Base-by-base conservation (phyloP, 1,284 basidiomycete species). In the Rhodotorula sp. region DNA sequence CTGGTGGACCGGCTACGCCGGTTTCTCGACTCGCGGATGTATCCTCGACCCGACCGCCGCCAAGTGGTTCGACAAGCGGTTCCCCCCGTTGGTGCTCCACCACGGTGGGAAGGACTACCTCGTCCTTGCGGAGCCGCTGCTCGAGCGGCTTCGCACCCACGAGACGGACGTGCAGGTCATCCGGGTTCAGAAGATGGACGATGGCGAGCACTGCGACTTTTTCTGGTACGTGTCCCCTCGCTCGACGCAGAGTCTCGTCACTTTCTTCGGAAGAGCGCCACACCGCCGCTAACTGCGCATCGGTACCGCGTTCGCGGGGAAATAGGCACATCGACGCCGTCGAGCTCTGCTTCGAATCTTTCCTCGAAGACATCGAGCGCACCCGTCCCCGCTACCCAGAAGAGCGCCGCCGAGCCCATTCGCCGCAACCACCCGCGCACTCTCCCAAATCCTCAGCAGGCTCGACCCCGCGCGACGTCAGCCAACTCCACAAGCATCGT, bases 11-110 rank as follows among this genome's bases (percentile, higher is more conserved):
- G 87, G 87, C 16, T 84, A 85, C 77, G 61, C 61, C 23, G 61
- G 61, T 31, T 62, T 62, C 31, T 62, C 61, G 85, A 84, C 75
- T 87, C 82, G 87, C 43, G 85, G 86, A 66, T 87, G 87, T 73
- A 84, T 85, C 1, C 80, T 88, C 62, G 86, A 87, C 77, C 83
- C 84, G 51, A 79, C 79, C 5, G 79, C 78, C 7, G 68, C 84
- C 18, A 81, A 81, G 65, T 88, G 86, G 86, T 87, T 84, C 71
- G 85, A 86, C 75, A 80, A 83, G n/a, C 79, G 83, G 10, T 87
- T 87, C 81, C 87, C 87, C 0, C 87, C 87, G 0, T 77, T 88
- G 3, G 81, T 84, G 12, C 83, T 88, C 49, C 87, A 85, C 75
- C 82, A 85, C 79, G 80, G 79, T 60, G 85, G 85, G 2, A 77